Evolutionary conservation across 257 asterid genomes (phyloP), one percentile per base, ranked within the genome.

Genomic region (Mentha longifolia): DNA sequence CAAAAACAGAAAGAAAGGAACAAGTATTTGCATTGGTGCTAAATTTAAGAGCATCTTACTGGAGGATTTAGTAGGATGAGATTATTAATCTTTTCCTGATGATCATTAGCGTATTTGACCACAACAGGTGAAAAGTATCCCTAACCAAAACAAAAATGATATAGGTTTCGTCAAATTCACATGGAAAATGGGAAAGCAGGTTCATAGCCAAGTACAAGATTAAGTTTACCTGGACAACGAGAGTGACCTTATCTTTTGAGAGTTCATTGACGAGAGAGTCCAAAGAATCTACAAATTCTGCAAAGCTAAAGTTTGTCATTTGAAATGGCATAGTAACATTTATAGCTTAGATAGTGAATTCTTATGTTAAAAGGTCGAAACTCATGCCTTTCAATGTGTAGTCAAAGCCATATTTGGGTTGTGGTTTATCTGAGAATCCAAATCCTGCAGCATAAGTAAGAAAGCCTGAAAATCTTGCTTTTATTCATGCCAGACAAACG

Each of bases 381-480:
- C 20, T 52, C 69, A n/a, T 87, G 87, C 98, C 97, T 75, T 83
- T 88, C 77, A 93, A 67, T 20, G 96, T 91, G 83, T 93, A 93
- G 85, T 93, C 95, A 69, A 93, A 93, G 50, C 96, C 98, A 65
- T 87, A 93, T 77, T 71, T 86, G 11, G 98, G 95, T 74, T 93
- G 98, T 56, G 98, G 98, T 77, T 91, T 91, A 59, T 93, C 98
- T 17, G 98, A 93, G 86, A 91, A 91, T 77, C 98, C 98, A 85
- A 93, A 93, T 76, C 98, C 98, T 93, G 85, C 58, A 73, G 6
- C 41, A 43, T 20, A 15, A 71, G 7, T 10, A 25, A 59, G 7
- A 20, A 47, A 0, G 33, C 17, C 2, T 19, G 45, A n/a, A 56
- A 50, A 35, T 33, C 9, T 61, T 25, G 55, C 2, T 58, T 46